Evolutionary conservation across 805 yeast genomes (phyloP).

Genomic region (Cyberlindnera meyerae): DNA sequence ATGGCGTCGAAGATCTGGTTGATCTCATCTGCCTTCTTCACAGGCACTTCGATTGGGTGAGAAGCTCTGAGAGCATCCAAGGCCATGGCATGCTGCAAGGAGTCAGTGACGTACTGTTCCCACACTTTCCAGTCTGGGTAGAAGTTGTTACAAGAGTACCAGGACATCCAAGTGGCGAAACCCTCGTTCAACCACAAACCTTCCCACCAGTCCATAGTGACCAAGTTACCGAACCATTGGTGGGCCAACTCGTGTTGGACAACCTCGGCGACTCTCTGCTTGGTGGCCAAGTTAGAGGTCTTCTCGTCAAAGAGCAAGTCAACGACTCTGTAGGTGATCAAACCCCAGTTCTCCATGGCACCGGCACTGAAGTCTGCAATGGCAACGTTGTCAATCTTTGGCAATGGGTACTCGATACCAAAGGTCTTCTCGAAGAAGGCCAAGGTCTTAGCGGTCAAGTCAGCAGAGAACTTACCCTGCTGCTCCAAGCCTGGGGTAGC

Average conservation of each 20-base stretch:
- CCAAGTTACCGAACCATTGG: constrained; percentile 89
- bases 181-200: constrained; percentile 87
- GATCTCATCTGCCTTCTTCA: constrained; percentile 68
- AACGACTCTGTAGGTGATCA: constrained; percentile 76
- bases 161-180: constrained; percentile 87
- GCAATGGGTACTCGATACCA: constrained; percentile 74
- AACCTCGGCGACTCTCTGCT: constrained; percentile 74
- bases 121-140: constrained; percentile 83
- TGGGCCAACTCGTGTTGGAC: constrained; percentile 87
- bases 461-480: constrained; percentile 69
- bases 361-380: constrained; percentile 80
- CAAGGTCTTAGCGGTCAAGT: constrained; percentile 69
- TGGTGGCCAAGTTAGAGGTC: constrained; percentile 55
- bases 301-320: constrained; percentile 67
- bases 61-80: constrained; percentile 77
- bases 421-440: constrained; percentile 66
- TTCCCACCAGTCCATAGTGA: constrained; percentile 92
- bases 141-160: constrained; percentile 69
- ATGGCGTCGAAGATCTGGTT: constrained; percentile 83
- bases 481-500: constrained; percentile 74
- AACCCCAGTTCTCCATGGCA: constrained; percentile 87
- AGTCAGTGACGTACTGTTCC: constrained; percentile 69
- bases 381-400: constrained; percentile 75
- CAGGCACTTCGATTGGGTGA: constrained; percentile 83
- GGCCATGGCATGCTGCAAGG: constrained; percentile 65